Conservation (phyloP, 2,329 filamentous ascomycete genomes). For the Aspergillus quadrilineatus region DNA sequence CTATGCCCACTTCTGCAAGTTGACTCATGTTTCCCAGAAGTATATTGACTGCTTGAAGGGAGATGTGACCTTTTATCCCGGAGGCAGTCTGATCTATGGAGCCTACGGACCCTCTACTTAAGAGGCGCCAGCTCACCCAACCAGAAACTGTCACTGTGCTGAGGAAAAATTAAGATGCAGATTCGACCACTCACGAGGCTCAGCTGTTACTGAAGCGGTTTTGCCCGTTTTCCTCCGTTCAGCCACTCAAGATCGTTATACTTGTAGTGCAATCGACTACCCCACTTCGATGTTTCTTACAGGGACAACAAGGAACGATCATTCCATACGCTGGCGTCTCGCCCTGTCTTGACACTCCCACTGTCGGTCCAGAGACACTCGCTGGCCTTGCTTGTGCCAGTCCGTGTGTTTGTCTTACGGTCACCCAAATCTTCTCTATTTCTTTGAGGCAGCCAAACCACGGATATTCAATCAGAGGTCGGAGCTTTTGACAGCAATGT, state of each 20-base stretch:
- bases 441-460: background rate
- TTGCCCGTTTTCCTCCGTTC: conserved; percentile 9
- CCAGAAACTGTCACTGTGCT: background rate
- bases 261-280: conserved; percentile 8
- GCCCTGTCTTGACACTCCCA: conserved; percentile 1
- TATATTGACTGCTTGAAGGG: conserved; percentile 1
- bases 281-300: conserved; percentile 12
- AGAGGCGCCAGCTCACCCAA: conserved; percentile 6
- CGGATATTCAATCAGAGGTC: background rate
- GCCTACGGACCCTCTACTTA: conserved; percentile 1
- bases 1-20: conserved; percentile 8
- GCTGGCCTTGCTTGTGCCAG: conserved; percentile 10
- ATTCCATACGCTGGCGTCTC: conserved; percentile 12
- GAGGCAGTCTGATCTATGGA: background rate
- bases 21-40: conserved; percentile 9
- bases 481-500: background rate
- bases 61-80: conserved; percentile 2
- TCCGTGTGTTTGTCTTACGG: conserved; percentile 11
- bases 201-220: conserved; percentile 5
- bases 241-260: conserved; percentile 7
- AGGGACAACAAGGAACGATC: conserved; percentile 11
- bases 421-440: conserved; percentile 11
- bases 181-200: background rate
- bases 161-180: conserved; percentile 1
- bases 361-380: background rate